Evolutionary conservation across 2,329 filamentous ascomycete genomes (phyloP).

Genomic region (Pseudonectria foliicola): DNA sequence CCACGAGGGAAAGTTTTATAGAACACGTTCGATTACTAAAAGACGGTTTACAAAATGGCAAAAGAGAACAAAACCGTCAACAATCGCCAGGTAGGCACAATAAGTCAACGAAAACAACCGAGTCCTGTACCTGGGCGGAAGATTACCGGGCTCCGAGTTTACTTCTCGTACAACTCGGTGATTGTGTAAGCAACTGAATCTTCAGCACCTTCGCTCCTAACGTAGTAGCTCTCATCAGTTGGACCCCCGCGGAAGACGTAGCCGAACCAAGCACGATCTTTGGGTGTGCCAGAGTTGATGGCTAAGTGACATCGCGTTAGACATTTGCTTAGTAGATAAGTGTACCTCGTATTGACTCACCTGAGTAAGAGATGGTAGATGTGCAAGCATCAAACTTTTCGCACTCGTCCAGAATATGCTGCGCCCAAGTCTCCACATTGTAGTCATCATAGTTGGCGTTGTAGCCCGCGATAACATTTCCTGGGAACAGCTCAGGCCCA

Average conservation of each 20-base stretch:
- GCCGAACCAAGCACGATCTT: slow-evolving; percentile 4
- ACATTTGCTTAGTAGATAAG: neutral
- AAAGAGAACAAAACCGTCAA: too few species aligned
- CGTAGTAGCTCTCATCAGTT: neutral
- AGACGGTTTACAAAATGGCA: too few species aligned
- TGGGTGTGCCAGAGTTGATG: slow-evolving; percentile 4
- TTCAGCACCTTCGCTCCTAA: neutral
- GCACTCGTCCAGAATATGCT: slow-evolving; percentile 1
- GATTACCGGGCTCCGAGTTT: too few species aligned
- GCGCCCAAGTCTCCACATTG: slow-evolving; percentile 1
- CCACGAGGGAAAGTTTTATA: too few species aligned
- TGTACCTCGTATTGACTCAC: neutral
- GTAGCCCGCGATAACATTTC: slow-evolving; percentile 4
- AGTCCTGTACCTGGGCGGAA: too few species aligned
- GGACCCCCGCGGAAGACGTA: slow-evolving; percentile 4
- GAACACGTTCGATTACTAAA: too few species aligned
- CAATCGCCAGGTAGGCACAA: too few species aligned
- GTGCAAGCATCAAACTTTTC: neutral
- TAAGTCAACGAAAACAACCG: too few species aligned
- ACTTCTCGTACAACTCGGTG: too few species aligned
- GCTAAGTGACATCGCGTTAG: neutral
- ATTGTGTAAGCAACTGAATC: neutral
- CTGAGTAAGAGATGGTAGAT: slow-evolving; percentile 1
- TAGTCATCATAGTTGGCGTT: slow-evolving; percentile 3
- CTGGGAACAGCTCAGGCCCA: slow-evolving; percentile 3